These are phyloP conservation scores for Dryas integrifolia DNA, from an alignment of 331 rosid genomes.

Conservation along the genomic window DNA sequence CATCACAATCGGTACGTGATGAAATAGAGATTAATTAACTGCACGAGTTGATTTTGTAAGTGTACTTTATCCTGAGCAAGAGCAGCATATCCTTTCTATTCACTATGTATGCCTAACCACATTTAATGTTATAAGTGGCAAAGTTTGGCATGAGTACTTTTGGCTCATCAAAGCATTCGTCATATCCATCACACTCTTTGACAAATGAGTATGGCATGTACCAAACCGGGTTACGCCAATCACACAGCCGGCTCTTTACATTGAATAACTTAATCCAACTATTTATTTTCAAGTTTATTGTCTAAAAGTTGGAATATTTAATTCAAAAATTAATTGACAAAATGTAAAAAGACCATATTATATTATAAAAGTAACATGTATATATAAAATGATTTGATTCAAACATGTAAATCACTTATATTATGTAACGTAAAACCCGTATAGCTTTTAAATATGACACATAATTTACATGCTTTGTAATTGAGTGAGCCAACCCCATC, in stretches of 20 bases:
- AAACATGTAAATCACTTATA: no score
- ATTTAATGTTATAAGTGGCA: slow-evolving; percentile 33
- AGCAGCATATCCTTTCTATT: slow-evolving; percentile 34
- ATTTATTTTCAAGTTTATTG: no score
- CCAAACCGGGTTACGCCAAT: slow-evolving; percentile 17
- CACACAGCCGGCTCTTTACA: neutral
- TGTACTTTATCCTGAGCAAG: slow-evolving; percentile 19
- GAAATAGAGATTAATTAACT: slow-evolving; percentile 29
- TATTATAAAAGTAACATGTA: no score
- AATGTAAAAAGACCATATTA: no score
- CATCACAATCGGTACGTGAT: slow-evolving; percentile 29
- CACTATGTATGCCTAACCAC: slow-evolving; percentile 34
- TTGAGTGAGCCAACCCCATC: neutral
- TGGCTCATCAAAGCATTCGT: slow-evolving; percentile 16
- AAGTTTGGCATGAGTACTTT: slow-evolving; percentile 30
- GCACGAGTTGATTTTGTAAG: slow-evolving; percentile 13
- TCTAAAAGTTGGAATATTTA: no score
- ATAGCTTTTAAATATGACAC: neutral
- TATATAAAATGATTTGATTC: no score
- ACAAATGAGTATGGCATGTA: slow-evolving; percentile 25
- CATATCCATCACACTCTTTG: slow-evolving; percentile 24
- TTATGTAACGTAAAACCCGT: no score
- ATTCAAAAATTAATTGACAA: no score
- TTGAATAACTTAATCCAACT: neutral
- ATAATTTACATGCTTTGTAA: neutral